Conservation (phyloP, 179 eudicot species). For the Vitellaria paradoxa region DNA sequence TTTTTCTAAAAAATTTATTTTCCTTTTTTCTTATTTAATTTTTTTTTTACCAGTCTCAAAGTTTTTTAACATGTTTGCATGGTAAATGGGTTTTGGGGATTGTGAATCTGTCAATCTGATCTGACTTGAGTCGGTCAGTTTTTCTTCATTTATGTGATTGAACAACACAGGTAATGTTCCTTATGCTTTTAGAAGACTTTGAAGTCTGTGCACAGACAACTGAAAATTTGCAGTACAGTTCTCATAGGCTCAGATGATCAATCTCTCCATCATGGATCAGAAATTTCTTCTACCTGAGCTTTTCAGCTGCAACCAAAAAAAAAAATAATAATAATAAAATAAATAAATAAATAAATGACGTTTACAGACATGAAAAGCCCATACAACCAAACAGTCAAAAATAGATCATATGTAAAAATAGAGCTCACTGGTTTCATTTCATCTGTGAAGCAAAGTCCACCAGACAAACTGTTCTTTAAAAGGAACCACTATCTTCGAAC, state of each 20-base stretch:
- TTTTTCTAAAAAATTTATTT: too few species aligned
- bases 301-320: background rate
- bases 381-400: background rate
- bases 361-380: constrained; percentile 15
- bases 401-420: background rate
- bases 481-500: too few species aligned
- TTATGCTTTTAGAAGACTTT: constrained; percentile 26
- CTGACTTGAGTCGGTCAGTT: background rate
- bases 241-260: constrained; percentile 12
- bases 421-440: background rate
- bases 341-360: too few species aligned
- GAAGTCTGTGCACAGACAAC: constrained; percentile 26
- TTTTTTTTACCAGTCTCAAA: background rate
- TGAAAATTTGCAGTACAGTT: constrained; percentile 13
- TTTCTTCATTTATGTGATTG: constrained; percentile 35
- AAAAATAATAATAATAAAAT: background rate
- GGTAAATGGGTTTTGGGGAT: constrained; percentile 15
- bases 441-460: background rate
- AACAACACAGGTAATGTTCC: constrained; percentile 42
- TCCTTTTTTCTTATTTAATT: background rate
- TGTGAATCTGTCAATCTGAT: constrained; percentile 14
- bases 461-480: too few species aligned
- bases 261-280: constrained; percentile 1
- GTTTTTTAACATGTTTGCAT: constrained; percentile 12
- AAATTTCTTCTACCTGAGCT: background rate